Percentiles rank a stretch among this genome's conserved stretches.
Conservation (phyloP, 805 yeast genomes). For the Starmerella powellii region DNA sequence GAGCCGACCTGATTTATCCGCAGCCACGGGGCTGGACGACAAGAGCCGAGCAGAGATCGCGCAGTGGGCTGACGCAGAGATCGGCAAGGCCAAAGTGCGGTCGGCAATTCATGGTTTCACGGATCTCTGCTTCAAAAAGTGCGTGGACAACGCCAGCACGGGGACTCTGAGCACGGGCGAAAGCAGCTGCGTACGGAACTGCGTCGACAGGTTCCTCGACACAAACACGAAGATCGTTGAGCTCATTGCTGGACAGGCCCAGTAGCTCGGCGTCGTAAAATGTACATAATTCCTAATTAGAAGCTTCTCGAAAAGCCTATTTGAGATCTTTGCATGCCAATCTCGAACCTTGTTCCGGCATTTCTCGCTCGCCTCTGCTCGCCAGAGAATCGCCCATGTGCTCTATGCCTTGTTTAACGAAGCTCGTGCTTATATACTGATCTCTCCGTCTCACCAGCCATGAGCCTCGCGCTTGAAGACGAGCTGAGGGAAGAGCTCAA, state of each 20-base stretch:
- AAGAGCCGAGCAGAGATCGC: slow-evolving; percentile 59
- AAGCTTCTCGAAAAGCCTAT: not conserved
- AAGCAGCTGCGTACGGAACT: slow-evolving; percentile 61
- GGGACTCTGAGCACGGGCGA: slow-evolving; percentile 44
- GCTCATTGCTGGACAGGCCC: slow-evolving; percentile 10
- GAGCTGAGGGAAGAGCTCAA: no score
- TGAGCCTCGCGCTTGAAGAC: no score
- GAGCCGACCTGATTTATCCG: not conserved
- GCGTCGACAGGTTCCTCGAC: slow-evolving; percentile 77
- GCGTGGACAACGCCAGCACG: slow-evolving; percentile 38
- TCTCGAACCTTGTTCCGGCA: no score
- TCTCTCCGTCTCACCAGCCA: no score
- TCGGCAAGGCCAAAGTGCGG: slow-evolving; percentile 75
- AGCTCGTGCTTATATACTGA: no score
- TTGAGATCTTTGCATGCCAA: no score
- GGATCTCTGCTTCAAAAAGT: slow-evolving; percentile 80
- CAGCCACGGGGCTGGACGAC: slow-evolving; percentile 45
- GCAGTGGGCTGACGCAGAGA: slow-evolving; percentile 68
- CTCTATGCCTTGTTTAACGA: no score
- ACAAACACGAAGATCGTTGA: slow-evolving; percentile 77
- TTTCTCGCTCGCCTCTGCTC: no score
- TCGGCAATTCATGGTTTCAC: slow-evolving; percentile 71
- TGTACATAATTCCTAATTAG: not conserved
- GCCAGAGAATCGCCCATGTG: no score
- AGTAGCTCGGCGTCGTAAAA: not conserved